Conservation (phyloP, 306 rosid genomes). For the Cajanus cajan region DNA sequence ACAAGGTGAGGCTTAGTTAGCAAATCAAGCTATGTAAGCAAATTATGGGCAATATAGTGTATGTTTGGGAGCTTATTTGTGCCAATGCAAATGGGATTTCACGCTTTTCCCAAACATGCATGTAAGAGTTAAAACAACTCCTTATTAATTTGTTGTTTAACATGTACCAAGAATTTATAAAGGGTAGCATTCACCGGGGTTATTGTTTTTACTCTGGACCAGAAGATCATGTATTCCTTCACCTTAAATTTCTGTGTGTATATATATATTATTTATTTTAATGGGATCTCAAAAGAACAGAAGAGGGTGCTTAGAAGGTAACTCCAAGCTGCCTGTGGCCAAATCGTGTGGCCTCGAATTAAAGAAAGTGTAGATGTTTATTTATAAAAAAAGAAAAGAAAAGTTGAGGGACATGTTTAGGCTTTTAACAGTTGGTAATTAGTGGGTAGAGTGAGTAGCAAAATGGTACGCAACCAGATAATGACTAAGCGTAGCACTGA, state of each 20-base stretch:
- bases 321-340: not conserved
- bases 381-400: not conserved
- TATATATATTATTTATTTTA: no score
- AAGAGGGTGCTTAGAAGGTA: conserved; percentile 7
- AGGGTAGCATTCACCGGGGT: not conserved
- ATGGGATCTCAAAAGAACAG: not conserved
- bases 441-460: not conserved
- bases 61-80: no score
- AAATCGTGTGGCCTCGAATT: not conserved
- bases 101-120: no score
- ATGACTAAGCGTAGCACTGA: conserved; percentile 35
- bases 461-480: conserved; percentile 20
- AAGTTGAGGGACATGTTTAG: not conserved
- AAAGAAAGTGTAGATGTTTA: not conserved
- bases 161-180: not conserved
- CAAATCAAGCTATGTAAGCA: not conserved
- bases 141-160: not conserved
- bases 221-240: not conserved
- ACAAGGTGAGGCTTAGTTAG: not conserved
- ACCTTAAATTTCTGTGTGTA: not conserved
- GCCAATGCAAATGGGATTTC: no score
- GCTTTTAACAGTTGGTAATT: conserved; percentile 12
- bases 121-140: not conserved
- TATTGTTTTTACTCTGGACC: not conserved
- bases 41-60: no score